Evolutionary conservation across 805 yeast genomes (phyloP).

Genomic region (Yarrowia keelungensis): DNA sequence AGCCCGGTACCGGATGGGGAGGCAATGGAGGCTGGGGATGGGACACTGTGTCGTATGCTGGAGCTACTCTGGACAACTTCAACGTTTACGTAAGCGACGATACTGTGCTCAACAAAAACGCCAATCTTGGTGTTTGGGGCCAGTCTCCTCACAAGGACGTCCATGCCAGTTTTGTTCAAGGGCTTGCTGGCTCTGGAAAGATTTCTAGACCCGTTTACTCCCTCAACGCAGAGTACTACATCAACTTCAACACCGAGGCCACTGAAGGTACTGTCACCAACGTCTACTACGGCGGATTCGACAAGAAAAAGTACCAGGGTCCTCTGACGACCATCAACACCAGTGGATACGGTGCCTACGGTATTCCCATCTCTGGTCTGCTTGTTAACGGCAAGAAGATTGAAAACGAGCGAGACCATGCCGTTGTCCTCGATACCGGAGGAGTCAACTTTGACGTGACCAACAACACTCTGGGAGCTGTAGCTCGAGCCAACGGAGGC

Average conservation of each 20-base stretch:
- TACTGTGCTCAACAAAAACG: background rate
- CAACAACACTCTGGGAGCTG: conserved; percentile 2
- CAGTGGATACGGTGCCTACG: background rate
- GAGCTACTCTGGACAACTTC: background rate
- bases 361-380: background rate
- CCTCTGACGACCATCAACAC: background rate
- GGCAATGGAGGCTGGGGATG: background rate
- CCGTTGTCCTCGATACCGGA: background rate
- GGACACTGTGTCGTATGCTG: background rate
- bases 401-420: background rate
- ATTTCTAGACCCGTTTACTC: background rate
- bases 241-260: background rate
- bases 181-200: background rate
- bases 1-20: background rate
- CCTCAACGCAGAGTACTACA: background rate
- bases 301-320: conserved; percentile 14
- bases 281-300: conserved; percentile 15
- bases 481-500: background rate
- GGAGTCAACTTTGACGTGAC: background rate
- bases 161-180: background rate
- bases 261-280: background rate
- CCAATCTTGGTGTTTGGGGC: background rate
- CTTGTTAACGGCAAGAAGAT: background rate
- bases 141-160: background rate
- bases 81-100: background rate